phyloP scores from a whole-genome alignment of 2,329 filamentous ascomycete species.

The Daldinia eschscholtzii region DNA sequence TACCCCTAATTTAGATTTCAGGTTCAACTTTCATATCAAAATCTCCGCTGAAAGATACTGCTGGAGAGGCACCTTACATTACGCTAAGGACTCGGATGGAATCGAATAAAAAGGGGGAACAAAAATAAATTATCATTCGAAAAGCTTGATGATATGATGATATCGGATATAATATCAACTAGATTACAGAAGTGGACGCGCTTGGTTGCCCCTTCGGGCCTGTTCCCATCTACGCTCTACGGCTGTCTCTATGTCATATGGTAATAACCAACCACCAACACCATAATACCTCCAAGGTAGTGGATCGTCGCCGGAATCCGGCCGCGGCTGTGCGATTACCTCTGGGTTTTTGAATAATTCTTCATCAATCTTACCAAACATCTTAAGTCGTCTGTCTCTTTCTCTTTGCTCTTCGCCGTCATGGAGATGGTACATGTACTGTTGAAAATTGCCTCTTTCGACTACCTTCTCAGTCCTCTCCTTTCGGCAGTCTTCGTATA shows the following conservation, averaged over 20 bases:
- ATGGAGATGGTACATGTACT: slow-evolving; percentile 71
- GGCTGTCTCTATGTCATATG: slow-evolving; percentile 57
- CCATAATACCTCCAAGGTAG: slow-evolving; percentile 58
- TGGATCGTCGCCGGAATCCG: slow-evolving; percentile 56
- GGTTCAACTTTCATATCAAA: background rate
- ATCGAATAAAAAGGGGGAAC: too few relatives aligned
- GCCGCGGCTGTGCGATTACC: slow-evolving; percentile 18
- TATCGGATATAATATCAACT: background rate
- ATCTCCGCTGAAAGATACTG: background rate
- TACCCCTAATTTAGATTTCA: background rate
- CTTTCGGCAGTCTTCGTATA: slow-evolving; percentile 70
- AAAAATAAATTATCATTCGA: background rate
- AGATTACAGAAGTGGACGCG: background rate
- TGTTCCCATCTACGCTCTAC: slow-evolving; percentile 54
- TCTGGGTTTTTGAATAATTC: slow-evolving; percentile 28
- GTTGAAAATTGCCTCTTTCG: slow-evolving; percentile 69
- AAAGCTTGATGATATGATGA: background rate
- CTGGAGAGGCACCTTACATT: background rate
- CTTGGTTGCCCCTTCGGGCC: background rate
- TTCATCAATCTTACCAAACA: slow-evolving; percentile 50
- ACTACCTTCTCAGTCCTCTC: slow-evolving; percentile 71
- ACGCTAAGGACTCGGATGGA: background rate
- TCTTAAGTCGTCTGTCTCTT: slow-evolving; percentile 58
- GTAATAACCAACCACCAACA: slow-evolving; percentile 57
- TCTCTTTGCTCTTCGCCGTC: slow-evolving; percentile 69